Base-by-base conservation (phyloP, 73 alveolate species). In the Symbiodinium natans region DNA sequence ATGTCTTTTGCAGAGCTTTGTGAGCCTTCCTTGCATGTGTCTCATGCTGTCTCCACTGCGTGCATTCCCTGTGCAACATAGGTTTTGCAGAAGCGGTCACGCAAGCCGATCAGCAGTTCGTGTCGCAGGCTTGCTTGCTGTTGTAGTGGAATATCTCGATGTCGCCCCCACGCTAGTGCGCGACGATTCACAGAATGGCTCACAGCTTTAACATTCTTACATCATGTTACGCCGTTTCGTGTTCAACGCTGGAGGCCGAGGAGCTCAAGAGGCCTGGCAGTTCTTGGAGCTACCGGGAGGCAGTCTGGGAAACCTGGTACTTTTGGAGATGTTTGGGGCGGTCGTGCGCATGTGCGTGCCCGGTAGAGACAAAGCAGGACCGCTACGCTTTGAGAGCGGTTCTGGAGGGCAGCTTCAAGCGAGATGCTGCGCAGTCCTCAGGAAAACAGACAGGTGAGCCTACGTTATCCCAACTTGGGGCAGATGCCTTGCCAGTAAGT, bases 181-280 rank as follows among this genome's bases (percentile, higher is more conserved):
- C 63, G 17, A 10, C 17, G 8, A 17, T 6, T 8, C 25, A 17
- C 82, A 6, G 4, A 10, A 19, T 19, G 8, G 4, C n/a, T 63
- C 8, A 10, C 63, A 48, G 63, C 17, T 48, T 48, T 48, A 10
- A 17, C 63, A 48, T 48, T 48, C 17, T 10, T 48, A 48, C 63
- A 48, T 48, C 23, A 10, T 48, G 17, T 17, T 17, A 48, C 59
- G 13, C 59, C 13, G 59, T 46, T 46, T 46, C 59, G 59, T 46
- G 59, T 13, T 46, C 59, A 46, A 46, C 59, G 59, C 59, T 46
- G 15, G 42, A 89, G 95, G 95, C 95, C 39, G 95, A 89, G 82
- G 95, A 89, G 86, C 95, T 89, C 33, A 89, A 89, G 56, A 89
- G 95, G 48, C 95, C 95, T 25, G 95, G 95, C 52, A 89, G 95